Base-by-base conservation (phyloP, 2,329 filamentous ascomycete genomes). In the Colletotrichum sp. region DNA sequence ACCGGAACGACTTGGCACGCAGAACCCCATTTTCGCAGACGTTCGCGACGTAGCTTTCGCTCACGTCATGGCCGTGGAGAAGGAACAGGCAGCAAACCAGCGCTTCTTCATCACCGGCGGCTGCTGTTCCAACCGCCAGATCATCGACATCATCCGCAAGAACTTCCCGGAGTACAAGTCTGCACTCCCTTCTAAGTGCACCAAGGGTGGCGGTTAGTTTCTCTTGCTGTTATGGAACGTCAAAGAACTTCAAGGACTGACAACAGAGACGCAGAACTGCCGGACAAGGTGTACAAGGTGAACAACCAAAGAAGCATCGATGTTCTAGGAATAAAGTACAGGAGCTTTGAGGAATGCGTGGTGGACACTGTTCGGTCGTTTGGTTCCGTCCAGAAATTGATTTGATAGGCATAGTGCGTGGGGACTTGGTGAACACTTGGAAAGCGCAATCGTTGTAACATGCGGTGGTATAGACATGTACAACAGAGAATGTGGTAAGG, bases 201-300 rank as follows among this genome's bases (percentile, higher is more conserved):
- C 28, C 0, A 61, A 34, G 28, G 16, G 58, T 18, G 61, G n/a
- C 3, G 61, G 55, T 26, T 9, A 28, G 55, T 58, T 10, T 28
- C 2, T 16, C 13, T 58, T 7, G 4, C 5, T 3, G 1, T 18
- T 5, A 24, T 4, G 4, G 24, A 28, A 16, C 2, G 1, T 58
- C 0, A 3, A 18, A 58, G 24, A 2, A 58, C 2, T 58, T 58
- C 24, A 28, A 58, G 16, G 16, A 8, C 55, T 26, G 5, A 16
- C 4, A 28, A 58, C 55, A 58, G 5, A 9, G 16, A 4, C 9
- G 26, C 16, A 28, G 55, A 58, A 58, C 9, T 58, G 55, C 55
- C 55, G 7, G 14, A 58, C 9, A 58, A 28, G 21, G 24, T 58
- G 0, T 58, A 58, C 26, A 3, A 28, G 55, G 24, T 58, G 26